phyloP scores from a whole-genome alignment of 208 protist genomes.

The Trypanosoma brucei region DNA sequence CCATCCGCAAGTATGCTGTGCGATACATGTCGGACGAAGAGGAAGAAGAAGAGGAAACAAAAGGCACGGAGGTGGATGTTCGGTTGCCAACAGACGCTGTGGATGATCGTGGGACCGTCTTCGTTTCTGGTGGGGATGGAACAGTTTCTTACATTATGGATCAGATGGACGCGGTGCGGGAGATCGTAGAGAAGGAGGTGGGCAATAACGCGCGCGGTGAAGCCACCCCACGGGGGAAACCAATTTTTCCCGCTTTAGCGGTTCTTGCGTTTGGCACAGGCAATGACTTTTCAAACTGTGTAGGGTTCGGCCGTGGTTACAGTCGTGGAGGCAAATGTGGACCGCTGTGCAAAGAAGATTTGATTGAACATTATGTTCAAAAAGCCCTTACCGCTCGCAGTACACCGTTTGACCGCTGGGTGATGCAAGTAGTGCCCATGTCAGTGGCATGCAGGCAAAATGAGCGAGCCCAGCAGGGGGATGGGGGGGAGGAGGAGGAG shows the following conservation, averaged over 20 bases:
- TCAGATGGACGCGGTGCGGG: conserved; percentile 51
- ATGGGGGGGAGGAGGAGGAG: neutral
- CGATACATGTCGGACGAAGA: conserved; percentile 16
- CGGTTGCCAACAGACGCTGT: neutral
- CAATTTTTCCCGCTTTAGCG: conserved; percentile 58
- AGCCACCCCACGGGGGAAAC: neutral
- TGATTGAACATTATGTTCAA: conserved; percentile 33
- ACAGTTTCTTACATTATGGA: conserved; percentile 79
- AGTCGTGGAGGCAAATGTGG: conserved; percentile 13
- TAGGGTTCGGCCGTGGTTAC: conserved; percentile 73
- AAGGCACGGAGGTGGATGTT: neutral
- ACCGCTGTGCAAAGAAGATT: conserved; percentile 21
- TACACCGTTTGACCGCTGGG: conserved; percentile 79
- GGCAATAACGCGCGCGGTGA: neutral
- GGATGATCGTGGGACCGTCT: conserved; percentile 58
- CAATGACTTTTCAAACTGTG: conserved; percentile 79
- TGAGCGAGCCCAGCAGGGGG: neutral
- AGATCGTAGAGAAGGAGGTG: conserved; percentile 27
- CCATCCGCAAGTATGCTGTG: conserved; percentile 66
- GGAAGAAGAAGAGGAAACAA: conserved; percentile 9
- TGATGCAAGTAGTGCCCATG: conserved; percentile 49
- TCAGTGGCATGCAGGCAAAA: conserved; percentile 21
- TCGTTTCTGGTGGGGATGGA: conserved; percentile 80
- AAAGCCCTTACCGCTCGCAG: conserved; percentile 36
- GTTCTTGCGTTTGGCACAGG: conserved; percentile 77